Evolutionary conservation across 257 asterid genomes (phyloP).

Genomic region (Cruciata laevipes): DNA sequence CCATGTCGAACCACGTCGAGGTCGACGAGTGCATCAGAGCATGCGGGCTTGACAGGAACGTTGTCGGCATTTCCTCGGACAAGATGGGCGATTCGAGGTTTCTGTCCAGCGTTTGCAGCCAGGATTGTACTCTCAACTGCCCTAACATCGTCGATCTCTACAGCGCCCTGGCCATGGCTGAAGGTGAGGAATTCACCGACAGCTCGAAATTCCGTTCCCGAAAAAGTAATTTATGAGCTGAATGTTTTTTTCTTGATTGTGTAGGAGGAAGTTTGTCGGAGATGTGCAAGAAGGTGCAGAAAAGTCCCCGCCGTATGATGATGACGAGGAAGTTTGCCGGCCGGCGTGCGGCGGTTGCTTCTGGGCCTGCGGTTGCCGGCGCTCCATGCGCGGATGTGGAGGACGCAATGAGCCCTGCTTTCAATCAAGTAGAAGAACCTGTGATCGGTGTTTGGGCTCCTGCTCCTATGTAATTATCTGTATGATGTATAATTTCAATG

Average conservation of each 20-base stretch:
- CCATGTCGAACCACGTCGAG: slow-evolving; percentile 19
- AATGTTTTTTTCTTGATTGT: neutral
- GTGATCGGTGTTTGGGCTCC: neutral
- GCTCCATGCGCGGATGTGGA: neutral
- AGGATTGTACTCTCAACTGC: slow-evolving; percentile 25
- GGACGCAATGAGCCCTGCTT: neutral
- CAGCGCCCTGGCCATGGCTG: slow-evolving; percentile 32
- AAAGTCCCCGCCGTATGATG: neutral
- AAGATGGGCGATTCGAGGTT: slow-evolving; percentile 19
- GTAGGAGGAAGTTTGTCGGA: neutral
- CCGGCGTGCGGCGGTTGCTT: neutral
- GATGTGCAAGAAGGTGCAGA: neutral
- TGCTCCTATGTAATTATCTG: neutral
- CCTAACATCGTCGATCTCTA: slow-evolving; percentile 39
- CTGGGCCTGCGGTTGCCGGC: neutral
- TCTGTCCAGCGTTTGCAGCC: slow-evolving; percentile 23
- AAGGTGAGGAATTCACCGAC: no score
- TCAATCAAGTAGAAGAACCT: neutral
- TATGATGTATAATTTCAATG: neutral
- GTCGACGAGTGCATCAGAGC: slow-evolving; percentile 26
- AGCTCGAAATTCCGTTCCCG: no score
- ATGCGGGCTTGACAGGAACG: slow-evolving; percentile 28
- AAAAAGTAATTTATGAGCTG: no score
- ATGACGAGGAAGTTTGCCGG: neutral
- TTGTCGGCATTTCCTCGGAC: slow-evolving; percentile 34